These are phyloP conservation scores for Globisporangium viniferum DNA, from an alignment of 352 stramenopile species.

Conservation along the genomic window DNA sequence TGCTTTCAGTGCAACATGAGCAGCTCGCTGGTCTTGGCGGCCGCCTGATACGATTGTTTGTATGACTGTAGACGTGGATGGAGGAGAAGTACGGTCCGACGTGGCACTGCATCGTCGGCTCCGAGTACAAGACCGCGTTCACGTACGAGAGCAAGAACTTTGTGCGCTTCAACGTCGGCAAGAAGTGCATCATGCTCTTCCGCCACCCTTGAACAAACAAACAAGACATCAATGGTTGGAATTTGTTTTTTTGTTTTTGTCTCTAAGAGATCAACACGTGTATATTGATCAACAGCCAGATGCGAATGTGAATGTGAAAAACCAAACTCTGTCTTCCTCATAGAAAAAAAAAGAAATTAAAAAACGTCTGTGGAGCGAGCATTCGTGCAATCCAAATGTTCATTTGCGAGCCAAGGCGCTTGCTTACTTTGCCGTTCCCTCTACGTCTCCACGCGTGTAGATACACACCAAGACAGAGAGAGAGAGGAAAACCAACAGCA, in stretches of 20 bases:
- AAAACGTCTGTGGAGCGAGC: neutral
- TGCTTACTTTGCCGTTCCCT: neutral
- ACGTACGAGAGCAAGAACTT: slow-evolving; percentile 85
- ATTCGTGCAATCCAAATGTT: neutral
- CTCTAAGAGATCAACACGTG: slow-evolving; percentile 1
- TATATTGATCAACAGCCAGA: slow-evolving; percentile 7
- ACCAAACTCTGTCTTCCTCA: neutral
- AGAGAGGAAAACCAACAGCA: neutral
- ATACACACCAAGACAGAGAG: neutral
- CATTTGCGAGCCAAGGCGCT: neutral
- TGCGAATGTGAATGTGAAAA: neutral
- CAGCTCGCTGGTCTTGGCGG: neutral
- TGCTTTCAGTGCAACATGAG: neutral
- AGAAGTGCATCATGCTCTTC: slow-evolving; percentile 85
- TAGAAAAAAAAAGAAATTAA: slow-evolving; percentile 5
- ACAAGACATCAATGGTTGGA: too few species aligned
- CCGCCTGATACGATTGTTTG: neutral
- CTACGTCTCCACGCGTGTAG: too few species aligned
- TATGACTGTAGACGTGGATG: slow-evolving; percentile 34
- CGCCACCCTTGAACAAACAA: slow-evolving; percentile 41
- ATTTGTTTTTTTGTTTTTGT: too few species aligned
- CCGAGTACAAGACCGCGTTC: slow-evolving; percentile 73
- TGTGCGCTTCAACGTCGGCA: slow-evolving; percentile 80
- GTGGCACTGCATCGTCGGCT: slow-evolving; percentile 78
- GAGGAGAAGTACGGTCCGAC: slow-evolving; percentile 50